A percentile compares a stretch with the other conserved stretches of the same genome.
Evolutionary conservation across 169 alveolate species (phyloP).

Genomic region (Cryptosporidium felis): DNA sequence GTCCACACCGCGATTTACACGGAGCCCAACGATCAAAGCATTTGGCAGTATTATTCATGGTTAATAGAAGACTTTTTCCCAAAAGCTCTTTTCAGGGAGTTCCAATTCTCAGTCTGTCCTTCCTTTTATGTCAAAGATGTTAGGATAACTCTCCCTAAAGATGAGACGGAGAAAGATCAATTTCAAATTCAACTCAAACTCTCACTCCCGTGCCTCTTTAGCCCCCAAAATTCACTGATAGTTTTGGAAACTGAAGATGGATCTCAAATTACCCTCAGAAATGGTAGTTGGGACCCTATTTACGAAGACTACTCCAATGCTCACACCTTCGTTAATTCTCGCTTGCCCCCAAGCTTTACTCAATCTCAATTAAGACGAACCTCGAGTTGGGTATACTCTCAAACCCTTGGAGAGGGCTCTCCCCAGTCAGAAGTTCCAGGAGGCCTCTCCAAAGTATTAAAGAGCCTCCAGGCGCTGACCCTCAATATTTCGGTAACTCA

Average conservation of each 20-base stretch:
- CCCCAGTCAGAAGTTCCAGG: too few relatives aligned
- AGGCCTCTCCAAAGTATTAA: too few relatives aligned
- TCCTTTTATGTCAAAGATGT: conserved; percentile 2
- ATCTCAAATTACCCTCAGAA: not conserved
- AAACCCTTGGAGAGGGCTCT: too few relatives aligned
- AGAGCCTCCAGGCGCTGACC: too few relatives aligned
- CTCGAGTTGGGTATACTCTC: not conserved
- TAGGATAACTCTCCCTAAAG: not conserved
- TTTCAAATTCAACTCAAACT: not conserved
- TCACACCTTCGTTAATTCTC: not conserved
- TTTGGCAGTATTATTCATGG: conserved; percentile 75
- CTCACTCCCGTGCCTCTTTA: conserved; percentile 4
- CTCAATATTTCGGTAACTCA: not conserved
- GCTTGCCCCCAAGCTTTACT: not conserved
- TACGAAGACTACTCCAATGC: conserved; percentile 3
- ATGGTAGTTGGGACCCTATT: conserved; percentile 43
- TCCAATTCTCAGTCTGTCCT: not conserved
- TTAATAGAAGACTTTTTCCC: conserved; percentile 29
- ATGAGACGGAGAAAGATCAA: not conserved
- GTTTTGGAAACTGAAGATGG: not conserved
- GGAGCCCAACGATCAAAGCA: conserved; percentile 74
- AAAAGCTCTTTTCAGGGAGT: not conserved
- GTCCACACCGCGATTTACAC: conserved; percentile 70
- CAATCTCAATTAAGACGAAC: not conserved
- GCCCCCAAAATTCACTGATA: not conserved